Evolutionary conservation across 495 filamentous ascomycete species (phyloP).

Genomic region (Podospora sp.): DNA sequence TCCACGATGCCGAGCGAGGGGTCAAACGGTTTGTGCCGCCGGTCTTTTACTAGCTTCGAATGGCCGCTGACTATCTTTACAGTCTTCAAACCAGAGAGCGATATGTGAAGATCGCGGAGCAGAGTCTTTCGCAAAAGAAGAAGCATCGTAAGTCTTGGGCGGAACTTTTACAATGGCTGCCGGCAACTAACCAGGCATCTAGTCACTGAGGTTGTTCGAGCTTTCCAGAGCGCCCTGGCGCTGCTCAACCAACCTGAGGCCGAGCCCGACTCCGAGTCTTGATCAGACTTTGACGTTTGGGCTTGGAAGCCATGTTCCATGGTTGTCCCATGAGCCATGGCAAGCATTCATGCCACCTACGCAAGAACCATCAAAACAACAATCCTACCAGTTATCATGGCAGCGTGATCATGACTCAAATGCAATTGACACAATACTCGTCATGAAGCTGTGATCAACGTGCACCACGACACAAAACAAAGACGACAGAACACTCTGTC

Average conservation of each 20-base stretch:
- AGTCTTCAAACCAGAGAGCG: conserved; percentile 70
- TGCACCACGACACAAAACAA: too few relatives aligned
- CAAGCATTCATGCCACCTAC: not conserved
- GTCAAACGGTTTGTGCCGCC: conserved; percentile 47
- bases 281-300: not conserved
- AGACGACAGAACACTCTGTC: too few relatives aligned
- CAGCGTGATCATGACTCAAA: not conserved
- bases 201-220: conserved; percentile 77
- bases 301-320: not conserved
- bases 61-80: not conserved
- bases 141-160: conserved; percentile 63
- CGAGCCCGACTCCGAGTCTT: conserved; percentile 14
- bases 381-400: not conserved
- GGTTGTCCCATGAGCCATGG: not conserved
- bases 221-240: conserved; percentile 77
- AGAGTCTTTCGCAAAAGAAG: conserved; percentile 68
- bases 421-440: not conserved
- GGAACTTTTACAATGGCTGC: not conserved
- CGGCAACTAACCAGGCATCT: conserved; percentile 20
- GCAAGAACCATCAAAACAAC: not conserved
- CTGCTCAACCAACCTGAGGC: conserved; percentile 52
- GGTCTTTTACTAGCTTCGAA: not conserved
- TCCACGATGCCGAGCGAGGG: conserved; percentile 71
- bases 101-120: conserved; percentile 71
- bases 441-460: not conserved